Conservation (phyloP, 495 filamentous ascomycete species). For the Talaromyces trachyspermus region DNA sequence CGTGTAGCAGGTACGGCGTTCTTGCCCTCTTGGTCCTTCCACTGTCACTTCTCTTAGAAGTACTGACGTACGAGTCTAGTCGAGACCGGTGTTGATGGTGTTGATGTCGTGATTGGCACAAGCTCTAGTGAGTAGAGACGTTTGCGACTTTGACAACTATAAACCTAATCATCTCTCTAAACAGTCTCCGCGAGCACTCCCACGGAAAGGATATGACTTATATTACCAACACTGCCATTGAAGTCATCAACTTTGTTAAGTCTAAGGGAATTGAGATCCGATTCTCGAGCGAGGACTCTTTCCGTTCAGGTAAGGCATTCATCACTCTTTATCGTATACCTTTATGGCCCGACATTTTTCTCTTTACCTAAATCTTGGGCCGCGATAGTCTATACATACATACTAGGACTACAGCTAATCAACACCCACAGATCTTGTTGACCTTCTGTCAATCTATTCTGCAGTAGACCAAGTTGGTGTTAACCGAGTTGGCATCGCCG, state of each 20-base stretch:
- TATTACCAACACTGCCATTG: slow-evolving; percentile 84
- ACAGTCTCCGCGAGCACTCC: slow-evolving; percentile 71
- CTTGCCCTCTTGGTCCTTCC: no score
- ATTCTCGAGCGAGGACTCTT: slow-evolving; percentile 73
- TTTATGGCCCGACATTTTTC: no score
- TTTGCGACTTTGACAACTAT: background rate
- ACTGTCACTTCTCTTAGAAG: no score
- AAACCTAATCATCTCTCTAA: background rate
- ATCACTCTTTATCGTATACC: background rate
- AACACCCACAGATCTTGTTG: slow-evolving; percentile 51
- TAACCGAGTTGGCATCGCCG: slow-evolving; percentile 76
- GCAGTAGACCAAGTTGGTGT: slow-evolving; percentile 76
- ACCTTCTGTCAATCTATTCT: slow-evolving; percentile 68
- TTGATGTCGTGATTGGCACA: slow-evolving; percentile 91
- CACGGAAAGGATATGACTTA: slow-evolving; percentile 93
- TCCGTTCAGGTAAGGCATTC: slow-evolving; percentile 47
- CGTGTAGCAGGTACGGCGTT: slow-evolving; percentile 55
- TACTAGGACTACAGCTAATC: no score
- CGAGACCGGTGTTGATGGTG: slow-evolving; percentile 70
- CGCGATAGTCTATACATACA: no score
- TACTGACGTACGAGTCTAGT: slow-evolving; percentile 44
- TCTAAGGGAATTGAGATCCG: slow-evolving; percentile 78
- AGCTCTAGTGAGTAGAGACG: slow-evolving; percentile 50
- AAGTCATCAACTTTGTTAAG: slow-evolving; percentile 93
- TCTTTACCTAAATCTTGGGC: no score